Conservation (phyloP, 306 rosid species). For the Citrullus mucosospermus region DNA sequence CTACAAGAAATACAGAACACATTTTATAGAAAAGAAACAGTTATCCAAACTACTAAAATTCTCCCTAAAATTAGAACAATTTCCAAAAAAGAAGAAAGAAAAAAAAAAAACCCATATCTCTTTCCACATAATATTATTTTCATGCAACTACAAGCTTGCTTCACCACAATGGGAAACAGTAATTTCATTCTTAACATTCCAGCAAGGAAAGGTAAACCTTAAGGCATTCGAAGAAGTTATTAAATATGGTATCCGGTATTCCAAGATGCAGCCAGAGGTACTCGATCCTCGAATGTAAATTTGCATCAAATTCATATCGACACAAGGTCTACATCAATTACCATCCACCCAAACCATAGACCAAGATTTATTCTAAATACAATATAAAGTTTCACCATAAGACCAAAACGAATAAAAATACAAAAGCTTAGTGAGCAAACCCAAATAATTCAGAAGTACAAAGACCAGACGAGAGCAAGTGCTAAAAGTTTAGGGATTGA, state of each 20-base stretch:
- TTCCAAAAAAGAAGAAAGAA: not conserved
- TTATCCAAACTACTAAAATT: not conserved
- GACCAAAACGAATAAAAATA: not conserved
- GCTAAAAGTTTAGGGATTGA: not conserved
- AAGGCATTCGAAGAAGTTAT: not conserved
- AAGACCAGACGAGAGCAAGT: not conserved
- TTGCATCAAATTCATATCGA: not conserved
- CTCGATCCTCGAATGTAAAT: not conserved
- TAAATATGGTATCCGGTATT: not conserved
- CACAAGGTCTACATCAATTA: not conserved
- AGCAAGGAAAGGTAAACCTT: not conserved
- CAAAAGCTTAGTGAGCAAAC: not conserved
- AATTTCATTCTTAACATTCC: not conserved
- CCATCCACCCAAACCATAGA: not conserved
- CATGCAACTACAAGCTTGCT: not conserved
- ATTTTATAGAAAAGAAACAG: not conserved
- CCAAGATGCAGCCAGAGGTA: not conserved
- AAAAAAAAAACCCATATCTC: not conserved
- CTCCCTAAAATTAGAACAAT: not conserved
- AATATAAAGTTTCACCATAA: not conserved
- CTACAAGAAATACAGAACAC: not conserved
- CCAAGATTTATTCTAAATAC: not conserved
- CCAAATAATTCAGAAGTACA: not conserved
- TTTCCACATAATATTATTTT: not conserved
- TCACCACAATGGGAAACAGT: not conserved